phyloP scores from a whole-genome alignment of 352 stramenopile genomes.

The Globisporangium uncinulatum region DNA sequence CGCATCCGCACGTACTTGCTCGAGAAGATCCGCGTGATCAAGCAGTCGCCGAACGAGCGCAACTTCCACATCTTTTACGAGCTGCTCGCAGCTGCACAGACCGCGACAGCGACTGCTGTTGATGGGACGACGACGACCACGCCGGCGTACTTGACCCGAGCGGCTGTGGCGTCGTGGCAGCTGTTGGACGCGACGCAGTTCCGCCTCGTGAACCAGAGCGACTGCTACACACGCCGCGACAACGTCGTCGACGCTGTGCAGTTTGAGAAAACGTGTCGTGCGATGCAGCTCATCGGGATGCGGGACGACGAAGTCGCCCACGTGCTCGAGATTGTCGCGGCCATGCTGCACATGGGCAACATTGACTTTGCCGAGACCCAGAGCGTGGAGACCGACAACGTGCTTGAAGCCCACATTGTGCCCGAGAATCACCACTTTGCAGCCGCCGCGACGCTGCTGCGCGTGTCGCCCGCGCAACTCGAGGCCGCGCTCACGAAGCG shows the following conservation, averaged over 20 bases:
- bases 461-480: slow-evolving; percentile 57
- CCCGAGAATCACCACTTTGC: slow-evolving; percentile 84
- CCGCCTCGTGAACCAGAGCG: slow-evolving; percentile 89
- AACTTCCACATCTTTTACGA: slow-evolving; percentile 98
- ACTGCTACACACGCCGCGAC: slow-evolving; percentile 77
- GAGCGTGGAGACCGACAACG: slow-evolving; percentile 15
- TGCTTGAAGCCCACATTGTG: slow-evolving; percentile 45
- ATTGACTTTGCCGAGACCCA: slow-evolving; percentile 84
- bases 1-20: slow-evolving; percentile 95
- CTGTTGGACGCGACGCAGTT: slow-evolving; percentile 62
- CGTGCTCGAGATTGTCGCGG: slow-evolving; percentile 90
- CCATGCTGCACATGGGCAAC: slow-evolving; percentile 94
- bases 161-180: slow-evolving; percentile 32
- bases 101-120: no score
- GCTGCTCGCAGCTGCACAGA: slow-evolving; percentile 73
- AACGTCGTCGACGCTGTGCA: slow-evolving; percentile 89
- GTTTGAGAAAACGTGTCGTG: slow-evolving; percentile 71
- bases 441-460: slow-evolving; percentile 50
- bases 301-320: slow-evolving; percentile 80
- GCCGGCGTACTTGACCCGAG: slow-evolving; percentile 41
- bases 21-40: slow-evolving; percentile 94
- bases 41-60: slow-evolving; percentile 87
- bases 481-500: slow-evolving; percentile 89
- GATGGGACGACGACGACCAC: slow-evolving; percentile 84
- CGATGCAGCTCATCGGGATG: slow-evolving; percentile 88